Base-by-base conservation (phyloP, 2,329 filamentous ascomycete genomes). In the Seiridium unicorne region DNA sequence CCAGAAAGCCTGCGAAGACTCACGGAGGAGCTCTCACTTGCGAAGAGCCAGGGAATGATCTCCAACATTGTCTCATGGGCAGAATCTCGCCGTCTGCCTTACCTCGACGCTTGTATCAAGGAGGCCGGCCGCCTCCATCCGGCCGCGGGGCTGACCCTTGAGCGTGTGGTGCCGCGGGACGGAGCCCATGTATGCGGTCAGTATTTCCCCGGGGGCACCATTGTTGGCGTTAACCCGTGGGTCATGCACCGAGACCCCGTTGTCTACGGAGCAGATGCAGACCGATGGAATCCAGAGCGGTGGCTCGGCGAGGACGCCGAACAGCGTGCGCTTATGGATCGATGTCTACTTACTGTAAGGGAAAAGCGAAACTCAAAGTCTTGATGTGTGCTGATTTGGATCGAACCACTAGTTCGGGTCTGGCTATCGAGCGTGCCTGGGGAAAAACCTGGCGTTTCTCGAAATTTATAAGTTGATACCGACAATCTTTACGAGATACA, bases 81-180 rank as follows among this genome's bases (percentile, higher is more conserved):
- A 7, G 9, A 48, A 48, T 7, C 46, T 2, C 26, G 7, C 6
- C 6, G 26, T 58, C 66, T 62, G 55, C 62, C 59, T 59, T 73
- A 79, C 61, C 71, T 81, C 8, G 68, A 74, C 38, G 77, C 79
- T 1, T 75, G 80, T 3, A 71, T 83, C 26, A 76, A 75, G 35
- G 81, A 84, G 66, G 72, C 74, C 1, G 70, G 77, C 63, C 74
- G 80, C 5, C 64, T 81, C 1, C 74, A 80, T 58, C 76, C 78
- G 1, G 71, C 71, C 1, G 69, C 79, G 6, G 74, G 73, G 3
- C 70, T 77, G 58, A 61, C 74, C 2, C 69, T 82, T 1, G 76
- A 80, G 61, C 76, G 80, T 1, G 63, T 77, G 5, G 77, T 79
- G 1, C 77, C 79, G 2, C 36, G 60, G 5, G 66, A 63, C 9